Evolutionary conservation across 768 basidiomycete species (phyloP).

Genomic region (Lentinula sp.): DNA sequence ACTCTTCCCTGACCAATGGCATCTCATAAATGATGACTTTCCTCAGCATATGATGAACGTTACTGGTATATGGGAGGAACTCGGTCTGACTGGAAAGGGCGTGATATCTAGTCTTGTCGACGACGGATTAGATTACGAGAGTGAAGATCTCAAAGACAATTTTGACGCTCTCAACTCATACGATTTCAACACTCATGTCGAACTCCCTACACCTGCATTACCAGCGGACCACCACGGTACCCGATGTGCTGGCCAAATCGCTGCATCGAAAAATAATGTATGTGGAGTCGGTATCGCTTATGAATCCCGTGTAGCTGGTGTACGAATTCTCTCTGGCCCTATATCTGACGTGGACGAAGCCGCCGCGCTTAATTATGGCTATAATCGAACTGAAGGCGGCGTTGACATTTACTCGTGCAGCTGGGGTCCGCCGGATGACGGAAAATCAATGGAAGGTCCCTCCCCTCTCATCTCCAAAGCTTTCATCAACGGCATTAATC

Average conservation of each 20-base stretch:
- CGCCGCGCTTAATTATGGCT: conserved; percentile 89
- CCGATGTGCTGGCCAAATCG: conserved; percentile 95
- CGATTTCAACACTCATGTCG: conserved; percentile 93
- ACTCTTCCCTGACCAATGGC: conserved; percentile 85
- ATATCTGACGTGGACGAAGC: conserved; percentile 97
- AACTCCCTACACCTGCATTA: conserved; percentile 81
- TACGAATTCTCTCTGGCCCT: conserved; percentile 91
- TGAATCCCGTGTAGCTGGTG: conserved; percentile 83
- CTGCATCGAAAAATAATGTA: conserved; percentile 85
- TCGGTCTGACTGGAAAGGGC: conserved; percentile 83
- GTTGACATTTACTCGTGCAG: conserved; percentile 94
- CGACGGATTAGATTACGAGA: conserved; percentile 90
- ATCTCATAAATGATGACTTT: conserved; percentile 82
- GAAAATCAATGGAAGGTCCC: conserved; percentile 91
- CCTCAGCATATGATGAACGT: conserved; percentile 89
- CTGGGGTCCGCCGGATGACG: conserved; percentile 98
- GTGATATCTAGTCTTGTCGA: conserved; percentile 88
- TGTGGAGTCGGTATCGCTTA: conserved; percentile 96
- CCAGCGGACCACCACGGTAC: conserved; percentile 96
- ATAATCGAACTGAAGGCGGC: conserved; percentile 44
- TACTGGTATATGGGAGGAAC: conserved; percentile 78
- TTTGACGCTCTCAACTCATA: conserved; percentile 87
- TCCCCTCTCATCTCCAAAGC: conserved; percentile 89
- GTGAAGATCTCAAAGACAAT: conserved; percentile 81
- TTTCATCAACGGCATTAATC: conserved; percentile 87